Evolutionary conservation across 2,329 filamentous ascomycete species (phyloP).

Genomic region (Clonostachys sp.): DNA sequence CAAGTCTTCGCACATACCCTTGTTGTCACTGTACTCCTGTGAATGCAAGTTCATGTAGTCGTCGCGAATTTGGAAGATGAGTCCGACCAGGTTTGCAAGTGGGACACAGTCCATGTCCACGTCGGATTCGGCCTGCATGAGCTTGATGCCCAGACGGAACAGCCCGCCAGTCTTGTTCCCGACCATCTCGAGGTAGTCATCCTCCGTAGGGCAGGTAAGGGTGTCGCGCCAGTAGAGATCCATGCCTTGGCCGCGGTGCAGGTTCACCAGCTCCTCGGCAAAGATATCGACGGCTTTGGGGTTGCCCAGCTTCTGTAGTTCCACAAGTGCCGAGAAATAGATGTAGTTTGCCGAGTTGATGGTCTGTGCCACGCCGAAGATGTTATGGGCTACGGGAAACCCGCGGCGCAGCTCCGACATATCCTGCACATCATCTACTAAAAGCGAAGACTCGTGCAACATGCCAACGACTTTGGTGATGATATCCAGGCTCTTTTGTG

Average conservation of each 20-base stretch:
- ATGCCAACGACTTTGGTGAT: constrained; percentile 80
- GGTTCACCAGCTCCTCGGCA: constrained; percentile 76
- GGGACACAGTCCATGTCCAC: constrained; percentile 66
- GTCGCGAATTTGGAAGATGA: constrained; percentile 87
- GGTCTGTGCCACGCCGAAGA: constrained; percentile 82
- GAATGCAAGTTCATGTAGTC: constrained; percentile 87
- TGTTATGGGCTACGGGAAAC: constrained; percentile 75
- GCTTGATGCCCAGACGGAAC: constrained; percentile 78
- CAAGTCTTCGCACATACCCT: constrained; percentile 91
- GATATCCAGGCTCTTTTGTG: constrained; percentile 61
- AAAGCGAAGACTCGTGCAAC: constrained; percentile 78
- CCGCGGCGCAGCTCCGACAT: constrained; percentile 71
- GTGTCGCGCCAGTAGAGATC: constrained; percentile 88
- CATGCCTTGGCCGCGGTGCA: constrained; percentile 86
- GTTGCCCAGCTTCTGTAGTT: constrained; percentile 68
- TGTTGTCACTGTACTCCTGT: constrained; percentile 76
- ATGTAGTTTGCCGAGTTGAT: constrained; percentile 91
- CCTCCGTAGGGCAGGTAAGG: constrained; percentile 76
- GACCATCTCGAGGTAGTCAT: constrained; percentile 94
- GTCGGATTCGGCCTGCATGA: constrained; percentile 75
- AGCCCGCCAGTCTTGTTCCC: constrained; percentile 86
- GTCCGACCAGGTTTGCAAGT: constrained; percentile 78
- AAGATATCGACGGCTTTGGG: constrained; percentile 65
- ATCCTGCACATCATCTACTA: constrained; percentile 88
- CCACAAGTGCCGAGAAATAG: constrained; percentile 75